Conservation (phyloP, 768 basidiomycete species). For the Termitomyces sp. region DNA sequence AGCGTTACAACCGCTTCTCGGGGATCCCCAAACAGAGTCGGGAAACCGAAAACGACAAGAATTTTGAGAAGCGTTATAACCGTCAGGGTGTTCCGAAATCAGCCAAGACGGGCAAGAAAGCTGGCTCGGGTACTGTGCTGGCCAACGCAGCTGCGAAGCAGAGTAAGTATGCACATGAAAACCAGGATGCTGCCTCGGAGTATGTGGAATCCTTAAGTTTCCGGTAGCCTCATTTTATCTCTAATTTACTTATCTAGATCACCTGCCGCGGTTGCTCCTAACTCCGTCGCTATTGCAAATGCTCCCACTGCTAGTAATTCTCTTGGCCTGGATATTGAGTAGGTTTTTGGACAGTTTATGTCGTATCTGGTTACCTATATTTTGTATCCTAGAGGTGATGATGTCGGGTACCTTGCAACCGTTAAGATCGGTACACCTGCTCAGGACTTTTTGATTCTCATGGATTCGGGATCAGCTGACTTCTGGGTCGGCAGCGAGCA, state of each 20-base stretch:
- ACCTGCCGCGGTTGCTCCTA: slow-evolving; percentile 5
- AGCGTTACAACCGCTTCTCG: slow-evolving; percentile 29
- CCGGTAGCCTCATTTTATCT: background rate
- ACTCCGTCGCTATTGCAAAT: slow-evolving; percentile 32
- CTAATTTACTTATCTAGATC: background rate
- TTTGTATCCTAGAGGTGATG: slow-evolving; percentile 27
- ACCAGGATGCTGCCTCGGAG: slow-evolving; percentile 1
- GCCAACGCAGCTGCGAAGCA: slow-evolving; percentile 8
- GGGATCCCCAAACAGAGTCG: slow-evolving; percentile 7
- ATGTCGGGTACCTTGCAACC: slow-evolving; percentile 49
- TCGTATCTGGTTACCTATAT: background rate
- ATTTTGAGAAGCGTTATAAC: slow-evolving; percentile 31
- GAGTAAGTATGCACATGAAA: background rate
- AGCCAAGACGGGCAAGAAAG: background rate
- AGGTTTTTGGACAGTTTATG: slow-evolving; percentile 16
- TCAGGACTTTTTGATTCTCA: slow-evolving; percentile 47
- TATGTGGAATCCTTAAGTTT: background rate
- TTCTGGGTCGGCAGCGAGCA: slow-evolving; percentile 57
- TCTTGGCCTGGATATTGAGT: slow-evolving; percentile 70
- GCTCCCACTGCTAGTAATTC: slow-evolving; percentile 39
- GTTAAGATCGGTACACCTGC: slow-evolving; percentile 67
- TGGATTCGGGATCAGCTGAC: slow-evolving; percentile 71
- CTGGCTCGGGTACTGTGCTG: slow-evolving; percentile 14
- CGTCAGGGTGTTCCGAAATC: slow-evolving; percentile 22
- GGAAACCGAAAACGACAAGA: slow-evolving; percentile 15